Evolutionary conservation across 768 basidiomycete species (phyloP).

Genomic region (Amanita phalloides): DNA sequence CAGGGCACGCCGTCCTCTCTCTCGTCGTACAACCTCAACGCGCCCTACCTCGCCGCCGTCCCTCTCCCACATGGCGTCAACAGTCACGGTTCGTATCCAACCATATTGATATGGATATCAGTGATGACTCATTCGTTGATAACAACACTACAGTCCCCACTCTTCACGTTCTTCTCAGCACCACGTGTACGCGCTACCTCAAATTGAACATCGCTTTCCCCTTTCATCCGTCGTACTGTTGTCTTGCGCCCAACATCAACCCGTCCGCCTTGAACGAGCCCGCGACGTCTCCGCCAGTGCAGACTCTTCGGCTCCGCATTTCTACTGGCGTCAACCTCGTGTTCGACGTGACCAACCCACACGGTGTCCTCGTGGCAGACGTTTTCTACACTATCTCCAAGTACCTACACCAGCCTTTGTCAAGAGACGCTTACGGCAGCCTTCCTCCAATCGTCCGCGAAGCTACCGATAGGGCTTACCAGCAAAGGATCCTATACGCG

Average conservation of each 20-base stretch:
- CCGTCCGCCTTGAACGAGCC: background rate
- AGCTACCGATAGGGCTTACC: constrained; percentile 2
- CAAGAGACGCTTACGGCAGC: constrained; percentile 4
- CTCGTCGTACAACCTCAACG: background rate
- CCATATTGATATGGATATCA: background rate
- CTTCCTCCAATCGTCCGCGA: background rate
- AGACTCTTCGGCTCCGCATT: background rate
- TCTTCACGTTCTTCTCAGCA: background rate
- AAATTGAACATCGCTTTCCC: constrained; percentile 1
- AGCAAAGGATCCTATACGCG: background rate
- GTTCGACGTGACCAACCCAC: constrained; percentile 5
- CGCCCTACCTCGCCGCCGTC: background rate
- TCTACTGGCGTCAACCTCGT: background rate
- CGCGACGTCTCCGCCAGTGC: background rate
- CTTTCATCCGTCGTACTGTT: background rate
- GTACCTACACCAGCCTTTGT: background rate
- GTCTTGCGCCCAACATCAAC: background rate
- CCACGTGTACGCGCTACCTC: background rate
- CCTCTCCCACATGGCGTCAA: background rate
- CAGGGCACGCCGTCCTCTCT: constrained; percentile 2
- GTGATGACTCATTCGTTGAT: background rate
- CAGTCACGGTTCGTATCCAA: background rate
- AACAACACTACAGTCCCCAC: background rate
- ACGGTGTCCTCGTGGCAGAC: background rate
- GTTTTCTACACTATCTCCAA: background rate